Conservation (phyloP, 495 filamentous ascomycete species). For the Xylaria intraflava region DNA sequence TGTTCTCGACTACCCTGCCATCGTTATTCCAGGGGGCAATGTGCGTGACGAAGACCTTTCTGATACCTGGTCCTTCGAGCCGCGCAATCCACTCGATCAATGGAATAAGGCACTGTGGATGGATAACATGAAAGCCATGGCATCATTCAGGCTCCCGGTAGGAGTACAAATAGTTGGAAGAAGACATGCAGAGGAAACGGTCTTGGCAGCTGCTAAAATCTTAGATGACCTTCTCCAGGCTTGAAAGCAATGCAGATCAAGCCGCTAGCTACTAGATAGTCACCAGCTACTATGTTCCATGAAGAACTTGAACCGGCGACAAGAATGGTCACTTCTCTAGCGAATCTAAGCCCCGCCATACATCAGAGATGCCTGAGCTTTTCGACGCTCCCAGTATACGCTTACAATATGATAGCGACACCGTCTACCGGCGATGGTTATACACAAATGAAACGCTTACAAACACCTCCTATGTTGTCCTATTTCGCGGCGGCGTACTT, state of each 20-base stretch:
- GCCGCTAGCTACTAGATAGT: background rate
- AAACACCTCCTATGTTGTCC: background rate
- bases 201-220: conserved; percentile 62
- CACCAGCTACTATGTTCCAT: no score
- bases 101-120: conserved; percentile 30
- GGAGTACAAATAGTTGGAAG: conserved; percentile 71
- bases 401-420: no score
- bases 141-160: conserved; percentile 72
- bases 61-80: conserved; percentile 35
- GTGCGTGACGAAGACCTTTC: conserved; percentile 22
- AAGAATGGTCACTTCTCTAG: no score
- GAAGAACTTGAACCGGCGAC: no score
- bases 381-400: no score
- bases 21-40: conserved; percentile 55
- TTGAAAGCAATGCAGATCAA: background rate
- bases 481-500: conserved; percentile 22
- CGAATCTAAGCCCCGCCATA: no score
- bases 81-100: conserved; percentile 30
- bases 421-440: background rate
- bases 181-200: conserved; percentile 73
- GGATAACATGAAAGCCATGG: conserved; percentile 54
- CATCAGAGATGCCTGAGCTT: no score
- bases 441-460: background rate
- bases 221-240: conserved; percentile 54
- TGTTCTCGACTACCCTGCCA: conserved; percentile 65